Evolutionary conservation across 73 alveolate species (phyloP).

Genomic region (Paramecium primaurelia): DNA sequence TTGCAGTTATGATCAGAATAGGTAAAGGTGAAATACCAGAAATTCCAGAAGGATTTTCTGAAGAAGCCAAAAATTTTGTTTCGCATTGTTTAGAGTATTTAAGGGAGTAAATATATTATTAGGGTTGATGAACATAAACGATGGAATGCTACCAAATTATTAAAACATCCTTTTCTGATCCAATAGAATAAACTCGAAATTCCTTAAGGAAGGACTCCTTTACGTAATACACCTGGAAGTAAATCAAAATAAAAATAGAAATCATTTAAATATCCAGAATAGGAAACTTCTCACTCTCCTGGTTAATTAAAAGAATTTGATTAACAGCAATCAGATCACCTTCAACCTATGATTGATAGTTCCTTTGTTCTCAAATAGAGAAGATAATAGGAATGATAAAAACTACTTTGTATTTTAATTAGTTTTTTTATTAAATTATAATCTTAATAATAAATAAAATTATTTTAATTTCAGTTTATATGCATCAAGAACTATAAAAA

Average conservation of each 20-base stretch:
- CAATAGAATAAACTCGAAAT: not conserved
- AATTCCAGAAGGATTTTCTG: constrained; percentile 48
- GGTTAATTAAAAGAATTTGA: not conserved
- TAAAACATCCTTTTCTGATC: not conserved
- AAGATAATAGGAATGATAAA: not conserved
- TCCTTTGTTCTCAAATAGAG: constrained; percentile 17
- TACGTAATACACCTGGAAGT: constrained; percentile 9
- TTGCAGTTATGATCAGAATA: constrained; percentile 36
- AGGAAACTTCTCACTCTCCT: constrained; percentile 13
- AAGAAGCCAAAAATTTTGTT: constrained; percentile 28
- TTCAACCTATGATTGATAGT: not conserved
- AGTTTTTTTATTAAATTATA: not conserved
- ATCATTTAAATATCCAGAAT: not conserved
- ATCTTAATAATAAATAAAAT: not conserved
- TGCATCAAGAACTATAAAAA: not conserved
- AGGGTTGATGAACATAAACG: constrained; percentile 1
- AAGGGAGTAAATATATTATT: not conserved
- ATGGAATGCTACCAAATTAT: constrained; percentile 8
- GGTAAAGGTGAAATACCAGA: constrained; percentile 46
- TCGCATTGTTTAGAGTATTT: constrained; percentile 54
- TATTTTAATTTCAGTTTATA: not conserved
- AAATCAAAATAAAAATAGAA: not conserved
- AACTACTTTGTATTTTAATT: not conserved
- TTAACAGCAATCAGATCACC: not conserved
- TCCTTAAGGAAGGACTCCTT: constrained; percentile 9